Evolutionary conservation across 345 rosid species (phyloP), one percentile per base, ranked within the genome.

Genomic region (Corchorus capsularis): DNA sequence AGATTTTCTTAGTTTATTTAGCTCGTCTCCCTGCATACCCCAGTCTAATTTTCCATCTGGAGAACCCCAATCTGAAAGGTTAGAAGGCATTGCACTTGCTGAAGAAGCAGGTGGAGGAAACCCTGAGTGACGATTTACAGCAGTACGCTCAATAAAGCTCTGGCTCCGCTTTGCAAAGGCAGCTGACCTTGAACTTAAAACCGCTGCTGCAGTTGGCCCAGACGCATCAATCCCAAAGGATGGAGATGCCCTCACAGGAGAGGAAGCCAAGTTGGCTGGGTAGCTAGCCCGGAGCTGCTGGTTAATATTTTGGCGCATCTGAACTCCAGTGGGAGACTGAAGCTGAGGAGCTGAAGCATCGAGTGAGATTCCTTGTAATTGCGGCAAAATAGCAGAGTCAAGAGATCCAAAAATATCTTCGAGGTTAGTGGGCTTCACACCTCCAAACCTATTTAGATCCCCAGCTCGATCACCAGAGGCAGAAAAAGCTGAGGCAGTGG

Each of bases 11-110:
- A 90, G 86, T 83, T 88, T 89, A 63, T 86, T 89, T 32, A 92
- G 89, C 84, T 94, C 97, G 20, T 87, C 94, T 68, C 88, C 91
- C 53, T 89, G 88, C 56, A 94, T 75, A 9, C 90, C 89, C 97
- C 97, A 92, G 82, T 92, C 94, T 61, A 94, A 70, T 79, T 92
- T 94, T 0, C 97, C 98, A 77, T 86, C 90, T 10, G 94, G 87
- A 6, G 94, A 92, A 17, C 90, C 91, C 97, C 97, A 94, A 64
- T 89, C 96, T 0, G 79, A 71, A 53, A 85, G 67, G 62, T 81
- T 81, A 45, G 86, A 67, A 61, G 81, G 56, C 79, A 78, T 69
- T 56, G 70, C 63, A 69, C 80, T 41, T 32, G 85, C 77, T 12
- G 86, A 78, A 63, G 89, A 65, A 35, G 77, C 70, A 62, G 87